Conservation (phyloP, 176 grass and related monocot species). For the Bromus sterilis region DNA sequence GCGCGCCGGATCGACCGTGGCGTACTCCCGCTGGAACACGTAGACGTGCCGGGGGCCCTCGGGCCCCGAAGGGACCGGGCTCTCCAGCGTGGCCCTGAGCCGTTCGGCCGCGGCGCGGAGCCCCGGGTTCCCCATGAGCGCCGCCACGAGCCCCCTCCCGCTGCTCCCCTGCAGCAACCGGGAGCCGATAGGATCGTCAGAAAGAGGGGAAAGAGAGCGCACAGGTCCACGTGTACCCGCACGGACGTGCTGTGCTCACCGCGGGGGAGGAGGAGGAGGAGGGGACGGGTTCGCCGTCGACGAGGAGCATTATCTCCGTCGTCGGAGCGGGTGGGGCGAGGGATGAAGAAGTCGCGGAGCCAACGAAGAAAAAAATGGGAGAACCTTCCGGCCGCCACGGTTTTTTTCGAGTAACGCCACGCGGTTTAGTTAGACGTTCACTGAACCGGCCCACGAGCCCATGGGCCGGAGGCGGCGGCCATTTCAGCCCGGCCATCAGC, state of each 20-base stretch:
- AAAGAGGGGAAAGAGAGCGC: neutral
- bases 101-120: constrained; percentile 39
- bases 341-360: neutral
- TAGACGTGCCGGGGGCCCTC: constrained; percentile 50
- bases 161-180: constrained; percentile 8
- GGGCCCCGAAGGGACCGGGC: constrained; percentile 28
- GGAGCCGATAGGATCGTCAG: neutral
- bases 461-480: neutral
- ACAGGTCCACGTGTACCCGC: neutral
- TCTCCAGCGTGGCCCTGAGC: constrained; percentile 47
- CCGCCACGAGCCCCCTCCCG: constrained; percentile 47
- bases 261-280: neutral
- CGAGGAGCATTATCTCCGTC: constrained; percentile 53
- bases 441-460: neutral
- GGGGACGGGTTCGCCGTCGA: constrained; percentile 46
- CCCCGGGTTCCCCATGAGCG: constrained; percentile 38
- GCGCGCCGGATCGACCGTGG: constrained; percentile 68
- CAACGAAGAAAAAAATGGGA: neutral
- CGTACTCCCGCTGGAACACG: constrained; percentile 87
- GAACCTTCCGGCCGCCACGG: too few relatives aligned
- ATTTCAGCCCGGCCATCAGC: neutral
- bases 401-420: too few relatives aligned
- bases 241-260: neutral
- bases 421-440: too few relatives aligned
- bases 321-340: neutral